Evolutionary conservation across 2,329 filamentous ascomycete species (phyloP), one percentile per base, ranked within the genome.

Genomic region (Alternaria gaisen): DNA sequence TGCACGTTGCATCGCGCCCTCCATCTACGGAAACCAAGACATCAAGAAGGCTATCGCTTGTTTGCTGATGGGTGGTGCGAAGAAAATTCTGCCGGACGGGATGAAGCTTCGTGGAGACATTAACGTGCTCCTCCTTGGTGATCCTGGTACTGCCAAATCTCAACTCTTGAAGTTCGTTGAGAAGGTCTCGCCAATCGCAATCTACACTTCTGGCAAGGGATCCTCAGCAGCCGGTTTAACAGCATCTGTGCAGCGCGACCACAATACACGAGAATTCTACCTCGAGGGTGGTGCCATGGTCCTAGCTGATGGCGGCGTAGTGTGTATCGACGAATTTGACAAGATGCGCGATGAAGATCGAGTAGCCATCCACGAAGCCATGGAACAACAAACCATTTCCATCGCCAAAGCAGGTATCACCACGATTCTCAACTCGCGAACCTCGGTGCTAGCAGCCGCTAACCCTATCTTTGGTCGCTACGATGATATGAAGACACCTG

Each of bases 301-400:
- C 4, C 87, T 99, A 18, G 95, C 95, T 4, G 95, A 99, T 69
- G 94, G 94, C 3, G 95, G 95, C 71, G 94, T 98, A 1, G 95
- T 98, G 10, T 98, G 95, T 80, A 99, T 99, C 71, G 95, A 99
- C 76, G 95, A 99, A 81, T 99, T 99, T 76, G 95, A 99, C 83
- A 99, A 99, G 84, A 99, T 99, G 95, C 87, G 95, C 64, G 95
- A 99, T 76, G 95, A 99, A 79, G 95, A 99, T 72, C 88, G 95
- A 70, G 95, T 98, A 7, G 95, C 95, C 2, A 99, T 99, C 68
- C 95, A 99, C 84, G 95, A 99, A 86, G 95, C 95, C 60, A 99
- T 99, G 95, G 95, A 99, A 78, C 95, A 99, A 82, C 95, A 99
- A 80, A 99, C 95, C 0, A 99, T 99, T 63, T 98, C 95, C 11